Base-by-base conservation (phyloP, 1,284 basidiomycete genomes). In the Microstroma glucosiphilum region DNA sequence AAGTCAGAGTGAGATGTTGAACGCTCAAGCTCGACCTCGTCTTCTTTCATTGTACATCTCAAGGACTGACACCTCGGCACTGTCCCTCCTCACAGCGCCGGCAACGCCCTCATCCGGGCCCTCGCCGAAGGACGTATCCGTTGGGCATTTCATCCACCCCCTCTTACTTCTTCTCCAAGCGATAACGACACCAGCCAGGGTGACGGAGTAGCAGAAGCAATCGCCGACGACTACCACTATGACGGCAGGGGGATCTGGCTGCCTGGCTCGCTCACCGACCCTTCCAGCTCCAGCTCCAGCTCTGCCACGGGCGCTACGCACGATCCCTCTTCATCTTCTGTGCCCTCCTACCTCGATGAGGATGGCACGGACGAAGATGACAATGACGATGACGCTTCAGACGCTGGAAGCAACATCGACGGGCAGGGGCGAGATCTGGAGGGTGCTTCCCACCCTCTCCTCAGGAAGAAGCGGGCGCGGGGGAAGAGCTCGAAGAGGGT, bases 71-170 rank as follows among this genome's bases (percentile, higher is more conserved):
- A 37, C 30, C 30, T 4, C 30, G 3, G 30, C 30, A 4, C 30
- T 4, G 30, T 9, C 3, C 9, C 30, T 9, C 9, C 30, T 37
- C 30, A 9, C 30, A 37, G 92, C 55, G 90, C 91, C 1, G 92
- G 91, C 19, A 92, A 94, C 76, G 85, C 86, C 23, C 88, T 87
- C 11, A 67, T 71, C 60, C 71, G 77, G 40, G 82, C 85, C 7
- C 81, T 92, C 23, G 88, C 90, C 0, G 89, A 93, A 78, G 88
- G 89, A 17, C 83, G 83, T 68, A 83, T 92, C 59, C 82, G 83
- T 48, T 94, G 91, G 91, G 88, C 86, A 21, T 93, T 92, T 40
- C 58, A 66, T 1, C 69, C 71, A 13, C 68, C 71, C 3, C 30
- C 30, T 37, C 30, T 37, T 9, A 37, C 4, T 9, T 4, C 4